These are phyloP conservation scores for Oryza meridionalis DNA, from an alignment of 176 grass and related monocot genomes.

Conservation along the genomic window DNA sequence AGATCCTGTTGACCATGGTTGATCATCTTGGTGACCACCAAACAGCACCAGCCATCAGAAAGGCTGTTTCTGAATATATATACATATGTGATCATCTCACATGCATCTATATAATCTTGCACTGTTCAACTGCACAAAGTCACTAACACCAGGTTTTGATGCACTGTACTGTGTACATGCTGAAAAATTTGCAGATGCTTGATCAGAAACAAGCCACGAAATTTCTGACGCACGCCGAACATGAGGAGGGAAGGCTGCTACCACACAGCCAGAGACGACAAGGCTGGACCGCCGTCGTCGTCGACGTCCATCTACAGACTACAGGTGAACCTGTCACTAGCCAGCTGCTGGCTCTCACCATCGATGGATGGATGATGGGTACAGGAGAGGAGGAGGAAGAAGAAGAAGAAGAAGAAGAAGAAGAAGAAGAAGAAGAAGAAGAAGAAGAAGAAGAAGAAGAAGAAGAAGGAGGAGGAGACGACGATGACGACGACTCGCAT, in stretches of 20 bases:
- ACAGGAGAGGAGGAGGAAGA: background rate
- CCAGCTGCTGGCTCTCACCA: background rate
- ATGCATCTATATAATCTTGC: background rate
- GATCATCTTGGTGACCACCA: background rate
- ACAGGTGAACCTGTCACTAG: background rate
- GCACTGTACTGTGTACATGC: background rate
- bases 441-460: background rate
- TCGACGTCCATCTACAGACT: background rate
- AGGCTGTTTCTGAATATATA: background rate
- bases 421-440: background rate
- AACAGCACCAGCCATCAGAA: background rate
- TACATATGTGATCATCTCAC: background rate
- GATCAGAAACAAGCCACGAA: background rate
- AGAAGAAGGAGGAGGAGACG: background rate
- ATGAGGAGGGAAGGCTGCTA: background rate
- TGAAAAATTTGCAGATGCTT: background rate
- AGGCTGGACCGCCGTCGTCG: background rate
- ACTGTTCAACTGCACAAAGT: background rate
- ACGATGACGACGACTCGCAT: background rate
- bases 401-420: background rate
- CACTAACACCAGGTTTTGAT: background rate
- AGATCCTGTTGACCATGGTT: slow-evolving; percentile 15
- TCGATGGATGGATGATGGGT: background rate
- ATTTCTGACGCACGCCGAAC: background rate
- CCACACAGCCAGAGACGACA: background rate